A percentile compares a stretch with the other conserved stretches of the same genome.
Conservation (phyloP, 768 basidiomycete genomes). For the Boletus tomentosulus region DNA sequence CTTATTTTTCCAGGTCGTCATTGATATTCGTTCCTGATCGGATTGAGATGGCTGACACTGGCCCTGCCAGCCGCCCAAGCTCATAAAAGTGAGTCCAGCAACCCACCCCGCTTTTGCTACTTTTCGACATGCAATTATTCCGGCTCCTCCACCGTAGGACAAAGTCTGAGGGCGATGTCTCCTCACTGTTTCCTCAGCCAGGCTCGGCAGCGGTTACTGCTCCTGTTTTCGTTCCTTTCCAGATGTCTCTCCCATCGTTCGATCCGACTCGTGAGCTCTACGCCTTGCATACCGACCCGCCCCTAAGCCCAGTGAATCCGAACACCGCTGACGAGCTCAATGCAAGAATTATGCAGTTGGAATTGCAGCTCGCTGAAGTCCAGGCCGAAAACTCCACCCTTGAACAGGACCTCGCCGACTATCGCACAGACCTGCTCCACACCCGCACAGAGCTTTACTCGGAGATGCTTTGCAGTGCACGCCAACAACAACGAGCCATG, state of each 20-base stretch:
- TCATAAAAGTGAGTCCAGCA: slow-evolving; percentile 13
- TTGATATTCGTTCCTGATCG: neutral
- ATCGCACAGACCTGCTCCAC: slow-evolving; percentile 25
- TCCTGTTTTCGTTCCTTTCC: slow-evolving; percentile 25
- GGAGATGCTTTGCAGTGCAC: slow-evolving; percentile 26
- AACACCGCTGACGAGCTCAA: neutral
- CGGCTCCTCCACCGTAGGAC: slow-evolving; percentile 45
- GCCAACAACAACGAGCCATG: slow-evolving; percentile 22
- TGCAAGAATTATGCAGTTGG: slow-evolving; percentile 8
- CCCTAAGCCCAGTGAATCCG: neutral
- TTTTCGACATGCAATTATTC: slow-evolving; percentile 42
- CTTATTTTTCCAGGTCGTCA: too few relatives aligned
- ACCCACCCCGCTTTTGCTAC: neutral
- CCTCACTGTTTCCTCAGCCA: slow-evolving; percentile 12
- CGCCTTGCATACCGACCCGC: neutral
- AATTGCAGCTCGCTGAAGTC: slow-evolving; percentile 11
- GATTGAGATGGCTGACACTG: slow-evolving; percentile 11
- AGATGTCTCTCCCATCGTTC: slow-evolving; percentile 20
- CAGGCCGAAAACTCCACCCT: slow-evolving; percentile 15
- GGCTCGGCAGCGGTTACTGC: neutral
- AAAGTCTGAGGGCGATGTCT: slow-evolving; percentile 42
- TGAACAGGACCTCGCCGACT: slow-evolving; percentile 27
- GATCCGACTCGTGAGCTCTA: slow-evolving; percentile 24
- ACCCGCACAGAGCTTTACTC: slow-evolving; percentile 27
- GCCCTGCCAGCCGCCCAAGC: slow-evolving; percentile 16